Percentiles rank a stretch among this genome's conserved stretches.
phyloP scores from a whole-genome alignment of 768 basidiomycete species.

The Boletales sp. region DNA sequence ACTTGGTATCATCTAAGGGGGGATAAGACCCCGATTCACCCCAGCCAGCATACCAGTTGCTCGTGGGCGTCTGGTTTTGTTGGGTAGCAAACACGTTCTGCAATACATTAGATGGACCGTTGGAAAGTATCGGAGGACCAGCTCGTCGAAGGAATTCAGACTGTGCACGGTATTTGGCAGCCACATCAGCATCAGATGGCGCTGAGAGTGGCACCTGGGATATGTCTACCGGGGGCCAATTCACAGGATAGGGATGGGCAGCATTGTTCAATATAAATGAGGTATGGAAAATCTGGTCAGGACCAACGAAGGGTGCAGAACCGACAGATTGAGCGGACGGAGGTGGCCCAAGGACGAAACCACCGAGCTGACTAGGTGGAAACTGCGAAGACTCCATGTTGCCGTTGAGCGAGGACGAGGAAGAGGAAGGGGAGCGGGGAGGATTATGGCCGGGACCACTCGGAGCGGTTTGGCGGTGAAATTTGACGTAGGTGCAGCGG shows the following conservation, averaged over 20 bases:
- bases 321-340: slow-evolving; percentile 31
- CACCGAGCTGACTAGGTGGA: slow-evolving; percentile 33
- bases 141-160: slow-evolving; percentile 41
- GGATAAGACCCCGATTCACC: slow-evolving; percentile 22
- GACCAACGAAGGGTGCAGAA: slow-evolving; percentile 10
- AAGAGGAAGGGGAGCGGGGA: slow-evolving; percentile 32
- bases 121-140: slow-evolving; percentile 16
- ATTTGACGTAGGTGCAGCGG: slow-evolving; percentile 78
- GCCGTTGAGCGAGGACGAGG: slow-evolving; percentile 26
- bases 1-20: slow-evolving; percentile 28
- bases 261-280: slow-evolving; percentile 29
- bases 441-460: slow-evolving; percentile 65
- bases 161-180: slow-evolving; percentile 46
- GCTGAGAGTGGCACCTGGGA: slow-evolving; percentile 18
- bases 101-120: slow-evolving; percentile 1
- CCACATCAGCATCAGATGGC: slow-evolving; percentile 36
- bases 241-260: slow-evolving; percentile 14
- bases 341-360: slow-evolving; percentile 41
- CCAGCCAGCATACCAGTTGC: slow-evolving; percentile 25
- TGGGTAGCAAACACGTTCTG: slow-evolving; percentile 18
- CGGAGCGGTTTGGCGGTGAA: slow-evolving; percentile 78
- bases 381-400: slow-evolving; percentile 18
- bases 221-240: slow-evolving; percentile 20
- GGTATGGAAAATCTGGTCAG: slow-evolving; percentile 30
- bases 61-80: slow-evolving; percentile 13